A percentile compares a stretch with the other conserved stretches of the same genome.
Evolutionary conservation across 345 rosid genomes (phyloP).

Genomic region (Garcia nutans): DNA sequence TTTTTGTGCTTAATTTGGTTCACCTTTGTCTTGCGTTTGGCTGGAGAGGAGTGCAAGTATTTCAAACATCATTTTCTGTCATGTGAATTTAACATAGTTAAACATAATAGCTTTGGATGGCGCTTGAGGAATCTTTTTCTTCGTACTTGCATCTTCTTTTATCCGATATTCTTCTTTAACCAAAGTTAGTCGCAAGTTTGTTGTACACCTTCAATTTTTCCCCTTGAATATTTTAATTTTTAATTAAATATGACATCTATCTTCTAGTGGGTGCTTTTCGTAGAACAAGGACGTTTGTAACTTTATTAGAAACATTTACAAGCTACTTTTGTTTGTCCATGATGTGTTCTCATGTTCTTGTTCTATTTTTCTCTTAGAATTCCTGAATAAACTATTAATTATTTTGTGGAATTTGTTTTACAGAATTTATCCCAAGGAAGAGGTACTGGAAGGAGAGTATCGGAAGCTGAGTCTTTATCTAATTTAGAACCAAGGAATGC

Average conservation of each 20-base stretch:
- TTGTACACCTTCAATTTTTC: neutral
- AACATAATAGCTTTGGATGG: neutral
- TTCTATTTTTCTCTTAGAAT: neutral
- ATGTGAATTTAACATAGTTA: neutral
- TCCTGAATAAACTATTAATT: neutral
- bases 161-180: neutral
- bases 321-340: neutral
- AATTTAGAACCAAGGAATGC: constrained; percentile 59
- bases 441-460: constrained; percentile 61
- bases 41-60: neutral
- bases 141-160: neutral
- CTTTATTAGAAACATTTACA: neutral
- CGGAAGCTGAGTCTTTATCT: constrained; percentile 55
- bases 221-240: neutral
- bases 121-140: neutral
- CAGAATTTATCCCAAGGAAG: constrained; percentile 69
- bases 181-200: neutral
- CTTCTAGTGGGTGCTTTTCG: neutral
- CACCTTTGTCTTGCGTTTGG: neutral
- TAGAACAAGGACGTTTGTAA: no score
- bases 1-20: neutral
- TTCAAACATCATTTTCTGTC: neutral
- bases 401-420: constrained; percentile 7
- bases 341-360: neutral
- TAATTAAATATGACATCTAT: neutral